Evolutionary conservation across 768 basidiomycete species (phyloP), one percentile per base, ranked within the genome.

Genomic region (Nevesoporus exiguus): DNA sequence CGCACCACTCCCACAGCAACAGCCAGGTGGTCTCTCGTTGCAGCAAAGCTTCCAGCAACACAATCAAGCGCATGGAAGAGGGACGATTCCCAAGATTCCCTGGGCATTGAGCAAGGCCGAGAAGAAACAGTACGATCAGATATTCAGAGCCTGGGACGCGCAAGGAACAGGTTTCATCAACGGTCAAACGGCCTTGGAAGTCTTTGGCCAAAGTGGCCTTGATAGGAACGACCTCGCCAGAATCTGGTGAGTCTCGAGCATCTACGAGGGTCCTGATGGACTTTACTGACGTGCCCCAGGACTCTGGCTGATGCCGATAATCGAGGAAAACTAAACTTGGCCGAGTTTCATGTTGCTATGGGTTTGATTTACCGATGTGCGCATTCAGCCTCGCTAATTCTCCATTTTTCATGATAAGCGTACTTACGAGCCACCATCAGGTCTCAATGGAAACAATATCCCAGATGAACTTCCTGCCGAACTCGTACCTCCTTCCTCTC

Each of bases 291-390:
- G 5, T 36, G 25, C 48, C 15, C 48, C 45, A 98, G 94, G 96
- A 86, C 84, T 14, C 80, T 98, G 7, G 92, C 95, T 19, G 97
- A 99, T 71, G 80, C 83, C 36, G 89, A 95, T 56, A 93, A 98
- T 71, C 86, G 93, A 22, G 97, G 97, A 22, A 97, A 94, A 71
- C 82, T 98, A 45, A 98, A 97, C 61, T 76, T 96, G 25, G 88
- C 91, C 14, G 97, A 98, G 68, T 99, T 99, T 69, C 93, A 98
- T 67, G 90, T 98, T 54, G 97, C 97, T 0, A 99, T 99, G 96
- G 93, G 91, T 49, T 76, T 98, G 51, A 98, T 99, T 65, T 98
- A 94, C 73, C 86, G 97, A 66, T 81, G 96, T 98, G 74, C 62
- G 90, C 82, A 57, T 47, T 43, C 2, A 21, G 25, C 48, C 25